Percentiles rank a stretch among this genome's conserved stretches.
Conservation (phyloP, 2,329 filamentous ascomycete genomes). For the Neonectria faginata region DNA sequence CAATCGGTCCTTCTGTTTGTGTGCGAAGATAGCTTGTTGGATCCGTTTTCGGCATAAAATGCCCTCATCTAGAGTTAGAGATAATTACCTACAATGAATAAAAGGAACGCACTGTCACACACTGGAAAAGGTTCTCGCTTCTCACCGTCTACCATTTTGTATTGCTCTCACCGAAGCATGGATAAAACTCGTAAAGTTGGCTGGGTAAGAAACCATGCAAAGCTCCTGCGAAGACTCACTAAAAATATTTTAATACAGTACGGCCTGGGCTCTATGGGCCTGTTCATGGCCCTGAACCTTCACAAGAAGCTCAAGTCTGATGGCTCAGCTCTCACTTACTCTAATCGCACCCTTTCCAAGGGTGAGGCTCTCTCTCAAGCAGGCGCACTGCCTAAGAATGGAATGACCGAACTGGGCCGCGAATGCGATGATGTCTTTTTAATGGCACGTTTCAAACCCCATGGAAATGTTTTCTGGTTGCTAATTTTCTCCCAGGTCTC, state of each 20-base stretch:
- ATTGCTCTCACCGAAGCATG: not conserved
- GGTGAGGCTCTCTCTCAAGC: not conserved
- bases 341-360: constrained; percentile 6
- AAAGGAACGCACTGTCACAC: not conserved
- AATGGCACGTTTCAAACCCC: not conserved
- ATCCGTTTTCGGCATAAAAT: not conserved
- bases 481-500: not conserved
- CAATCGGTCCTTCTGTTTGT: constrained; percentile 1
- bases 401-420: not conserved
- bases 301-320: constrained; percentile 4
- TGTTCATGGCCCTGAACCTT: constrained; percentile 1
- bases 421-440: constrained; percentile 7
- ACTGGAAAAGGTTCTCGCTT: not conserved
- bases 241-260: not conserved
- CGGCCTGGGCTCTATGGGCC: constrained; percentile 1
- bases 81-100: not conserved
- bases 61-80: too few relatives aligned
- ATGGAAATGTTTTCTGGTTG: not conserved
- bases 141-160: too few relatives aligned
- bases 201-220: not conserved
- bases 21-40: not conserved
- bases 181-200: not conserved
- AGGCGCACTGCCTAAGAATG: not conserved
- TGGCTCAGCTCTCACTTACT: not conserved
- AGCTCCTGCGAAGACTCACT: too few relatives aligned